Evolutionary conservation across 768 basidiomycete genomes (phyloP), one percentile per base, ranked within the genome.

Genomic region (Tylopilus subfusipes): DNA sequence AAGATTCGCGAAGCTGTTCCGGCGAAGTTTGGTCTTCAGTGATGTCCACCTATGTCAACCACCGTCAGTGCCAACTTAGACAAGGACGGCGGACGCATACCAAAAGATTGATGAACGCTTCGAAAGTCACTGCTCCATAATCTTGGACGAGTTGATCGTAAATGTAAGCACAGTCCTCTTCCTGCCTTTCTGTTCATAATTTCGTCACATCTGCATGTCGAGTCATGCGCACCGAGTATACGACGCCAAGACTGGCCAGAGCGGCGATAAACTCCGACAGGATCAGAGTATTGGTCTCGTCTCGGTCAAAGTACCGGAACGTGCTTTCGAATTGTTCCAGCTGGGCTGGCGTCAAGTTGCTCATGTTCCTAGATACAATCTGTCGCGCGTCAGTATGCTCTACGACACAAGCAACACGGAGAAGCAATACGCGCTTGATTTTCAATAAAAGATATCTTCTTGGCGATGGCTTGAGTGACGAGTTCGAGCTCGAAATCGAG

Each of bases 261-360:
- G 97, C 97, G 12, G 93, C 91, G n/a, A 87, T 82, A 81, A 97
- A 88, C 71, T 98, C 93, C 7, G 90, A 79, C 54, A 86, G 67
- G 55, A 80, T 83, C 36, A 98, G 81, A 0, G 92, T 93, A 67
- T 98, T 97, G 36, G 88, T 85, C 63, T 91, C 88, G 61, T 98
- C 94, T 57, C 84, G 84, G 72, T 98, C 96, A 64, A 99, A 99
- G 73, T 98, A 95, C 48, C 95, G 84, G 84, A 99, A 98, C 1
- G 94, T 96, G 67, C 87, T 84, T 71, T 98, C 96, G 61, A 97
- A 96, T 66, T 98, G 94, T 67, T 98, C 96, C 22, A 98, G 78
- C 66, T 94, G 93, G 14, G 93, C 94, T 0, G 97, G 94, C 0
- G 96, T 96, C 58, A 99, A 73, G 67, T 98, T 97, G 24, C 93